These are phyloP conservation scores for Yamadazyma atmosphaerica DNA, from an alignment of 1,139 yeast genomes.

Conservation along the genomic window DNA sequence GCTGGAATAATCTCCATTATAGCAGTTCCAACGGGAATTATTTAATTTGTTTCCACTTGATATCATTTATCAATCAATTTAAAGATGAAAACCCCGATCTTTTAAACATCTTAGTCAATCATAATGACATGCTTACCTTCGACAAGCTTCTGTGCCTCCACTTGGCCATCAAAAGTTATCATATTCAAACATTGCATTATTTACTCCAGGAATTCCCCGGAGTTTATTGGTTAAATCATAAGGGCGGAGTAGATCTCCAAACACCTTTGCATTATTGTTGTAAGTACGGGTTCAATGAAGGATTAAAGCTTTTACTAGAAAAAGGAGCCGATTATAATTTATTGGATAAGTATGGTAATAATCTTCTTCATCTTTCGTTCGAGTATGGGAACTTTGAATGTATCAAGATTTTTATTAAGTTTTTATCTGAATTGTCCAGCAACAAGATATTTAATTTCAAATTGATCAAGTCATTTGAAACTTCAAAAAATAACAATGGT, in stretches of 20 bases:
- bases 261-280: slow-evolving; percentile 81
- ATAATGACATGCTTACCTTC: slow-evolving; percentile 52
- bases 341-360: slow-evolving; percentile 66
- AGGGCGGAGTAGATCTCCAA: slow-evolving; percentile 52
- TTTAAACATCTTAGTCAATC: slow-evolving; percentile 19
- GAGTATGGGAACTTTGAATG: slow-evolving; percentile 73
- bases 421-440: slow-evolving; percentile 17
- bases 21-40: slow-evolving; percentile 82
- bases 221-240: slow-evolving; percentile 54
- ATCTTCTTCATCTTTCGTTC: slow-evolving; percentile 79
- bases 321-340: slow-evolving; percentile 75
- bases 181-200: slow-evolving; percentile 79
- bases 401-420: slow-evolving; percentile 55
- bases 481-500: slow-evolving; percentile 53
- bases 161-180: slow-evolving; percentile 61
- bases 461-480: slow-evolving; percentile 29
- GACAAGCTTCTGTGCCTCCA: slow-evolving; percentile 75
- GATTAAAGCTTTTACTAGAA: slow-evolving; percentile 68
- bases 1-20: slow-evolving; percentile 90
- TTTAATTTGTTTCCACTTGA: slow-evolving; percentile 65
- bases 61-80: slow-evolving; percentile 33
- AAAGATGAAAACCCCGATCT: slow-evolving; percentile 13
- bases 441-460: slow-evolving; percentile 44
- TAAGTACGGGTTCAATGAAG: slow-evolving; percentile 63
- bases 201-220: slow-evolving; percentile 79